phyloP scores from a whole-genome alignment of 1,139 yeast genomes.

The Fermentozyma sake region DNA sequence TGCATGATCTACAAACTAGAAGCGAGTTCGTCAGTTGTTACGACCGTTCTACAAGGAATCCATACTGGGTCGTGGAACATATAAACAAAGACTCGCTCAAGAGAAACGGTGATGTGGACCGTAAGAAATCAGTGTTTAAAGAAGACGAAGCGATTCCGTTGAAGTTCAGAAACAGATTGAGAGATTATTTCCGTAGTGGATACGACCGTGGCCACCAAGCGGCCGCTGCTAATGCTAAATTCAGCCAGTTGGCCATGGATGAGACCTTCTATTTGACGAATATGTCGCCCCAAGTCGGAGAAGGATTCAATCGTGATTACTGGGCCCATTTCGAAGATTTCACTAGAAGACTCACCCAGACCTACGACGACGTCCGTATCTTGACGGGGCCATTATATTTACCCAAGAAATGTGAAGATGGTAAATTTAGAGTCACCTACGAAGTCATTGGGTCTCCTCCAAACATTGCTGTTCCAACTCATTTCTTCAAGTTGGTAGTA shows the following conservation, averaged over 20 bases:
- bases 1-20: slow-evolving; percentile 72
- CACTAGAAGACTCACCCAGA: slow-evolving; percentile 65
- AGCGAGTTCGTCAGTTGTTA: slow-evolving; percentile 81
- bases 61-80: slow-evolving; percentile 89
- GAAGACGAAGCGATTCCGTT: slow-evolving; percentile 86
- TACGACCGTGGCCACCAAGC: slow-evolving; percentile 97
- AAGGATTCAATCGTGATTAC: slow-evolving; percentile 90
- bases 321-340: slow-evolving; percentile 98
- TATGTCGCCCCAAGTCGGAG: slow-evolving; percentile 97
- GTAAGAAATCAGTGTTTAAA: slow-evolving; percentile 75
- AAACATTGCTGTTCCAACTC: slow-evolving; percentile 94
- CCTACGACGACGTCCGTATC: slow-evolving; percentile 70
- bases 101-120: slow-evolving; percentile 51
- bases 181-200: slow-evolving; percentile 91
- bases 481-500: slow-evolving; percentile 84
- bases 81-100: slow-evolving; percentile 69
- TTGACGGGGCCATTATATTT: slow-evolving; percentile 92
- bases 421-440: slow-evolving; percentile 76
- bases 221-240: slow-evolving; percentile 97
- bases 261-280: slow-evolving; percentile 87
- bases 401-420: slow-evolving; percentile 71
- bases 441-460: slow-evolving; percentile 98
- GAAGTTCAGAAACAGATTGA: slow-evolving; percentile 66
- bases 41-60: slow-evolving; percentile 81
- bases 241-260: slow-evolving; percentile 85